These are phyloP conservation scores for Candida quercuum DNA, from an alignment of 805 yeast species.

Conservation along the genomic window DNA sequence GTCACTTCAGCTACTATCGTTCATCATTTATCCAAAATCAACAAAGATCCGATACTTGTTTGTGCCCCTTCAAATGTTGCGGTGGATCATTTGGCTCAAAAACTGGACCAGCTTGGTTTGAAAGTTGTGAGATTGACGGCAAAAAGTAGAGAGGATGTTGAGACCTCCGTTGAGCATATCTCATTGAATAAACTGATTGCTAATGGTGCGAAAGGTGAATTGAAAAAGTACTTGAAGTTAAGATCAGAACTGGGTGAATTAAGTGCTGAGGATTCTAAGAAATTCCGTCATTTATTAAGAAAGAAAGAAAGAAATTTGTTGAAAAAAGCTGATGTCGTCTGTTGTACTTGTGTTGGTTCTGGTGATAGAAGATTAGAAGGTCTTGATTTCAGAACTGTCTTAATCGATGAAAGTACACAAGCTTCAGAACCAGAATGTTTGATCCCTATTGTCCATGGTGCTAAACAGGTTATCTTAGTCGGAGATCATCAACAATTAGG, in stretches of 20 bases:
- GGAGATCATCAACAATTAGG: constrained; percentile 97
- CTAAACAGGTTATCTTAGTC: constrained; percentile 81
- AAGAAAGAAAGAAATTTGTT: constrained; percentile 47
- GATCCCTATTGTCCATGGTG: constrained; percentile 85
- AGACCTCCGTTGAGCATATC: constrained; percentile 50
- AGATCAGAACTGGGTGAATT: constrained; percentile 69
- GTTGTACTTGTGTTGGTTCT: constrained; percentile 92
- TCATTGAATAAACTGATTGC: constrained; percentile 52
- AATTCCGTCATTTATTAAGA: constrained; percentile 36
- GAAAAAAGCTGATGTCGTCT: constrained; percentile 65
- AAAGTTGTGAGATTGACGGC: constrained; percentile 77
- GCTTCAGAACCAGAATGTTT: constrained; percentile 90
- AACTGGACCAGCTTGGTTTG: constrained; percentile 64
- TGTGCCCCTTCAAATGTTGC: constrained; percentile 97
- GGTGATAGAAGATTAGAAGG: constrained; percentile 61
- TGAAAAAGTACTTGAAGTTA: constrained; percentile 52
- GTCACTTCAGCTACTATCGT: constrained; percentile 88
- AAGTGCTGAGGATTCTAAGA: constrained; percentile 44
- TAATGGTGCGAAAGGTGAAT: constrained; percentile 43
- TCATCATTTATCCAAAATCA: constrained; percentile 62
- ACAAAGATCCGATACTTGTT: constrained; percentile 65
- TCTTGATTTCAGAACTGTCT: constrained; percentile 65
- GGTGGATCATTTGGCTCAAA: constrained; percentile 81
- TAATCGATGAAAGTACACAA: constrained; percentile 92
- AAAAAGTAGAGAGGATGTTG: constrained; percentile 75